A percentile compares a stretch with the other conserved stretches of the same genome.
phyloP scores from a whole-genome alignment of 768 basidiomycete genomes.

The Auriscalpium microsporum region DNA sequence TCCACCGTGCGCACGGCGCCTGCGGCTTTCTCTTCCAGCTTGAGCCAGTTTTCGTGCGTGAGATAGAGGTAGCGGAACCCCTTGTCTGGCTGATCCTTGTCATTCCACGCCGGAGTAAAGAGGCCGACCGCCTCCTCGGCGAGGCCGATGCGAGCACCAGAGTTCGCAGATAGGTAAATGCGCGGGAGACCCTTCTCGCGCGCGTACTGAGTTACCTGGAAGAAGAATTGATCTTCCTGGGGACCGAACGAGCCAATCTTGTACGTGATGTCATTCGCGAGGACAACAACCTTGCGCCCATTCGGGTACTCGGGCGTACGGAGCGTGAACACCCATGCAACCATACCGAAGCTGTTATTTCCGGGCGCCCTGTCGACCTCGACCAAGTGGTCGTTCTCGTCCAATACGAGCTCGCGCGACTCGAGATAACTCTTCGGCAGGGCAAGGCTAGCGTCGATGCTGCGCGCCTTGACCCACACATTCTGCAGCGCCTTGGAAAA shows the following conservation, averaged over 20 bases:
- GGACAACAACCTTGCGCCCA: slow-evolving; percentile 80
- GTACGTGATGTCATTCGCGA: slow-evolving; percentile 98
- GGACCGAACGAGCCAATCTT: slow-evolving; percentile 99
- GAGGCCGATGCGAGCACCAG: slow-evolving; percentile 92
- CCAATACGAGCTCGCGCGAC: slow-evolving; percentile 85
- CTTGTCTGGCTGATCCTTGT: slow-evolving; percentile 77
- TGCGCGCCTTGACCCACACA: slow-evolving; percentile 74
- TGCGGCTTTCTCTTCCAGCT: slow-evolving; percentile 78
- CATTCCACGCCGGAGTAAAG: slow-evolving; percentile 91
- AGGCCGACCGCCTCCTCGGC: slow-evolving; percentile 86
- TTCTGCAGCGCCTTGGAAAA: slow-evolving; percentile 96
- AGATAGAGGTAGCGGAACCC: slow-evolving; percentile 95
- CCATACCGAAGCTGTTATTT: slow-evolving; percentile 95
- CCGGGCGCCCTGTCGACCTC: slow-evolving; percentile 92
- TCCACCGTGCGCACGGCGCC: slow-evolving; percentile 75
- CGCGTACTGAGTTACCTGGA: slow-evolving; percentile 88
- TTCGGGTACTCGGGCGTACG: slow-evolving; percentile 86
- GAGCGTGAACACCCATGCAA: slow-evolving; percentile 93
- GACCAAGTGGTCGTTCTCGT: slow-evolving; percentile 84
- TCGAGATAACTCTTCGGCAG: slow-evolving; percentile 73
- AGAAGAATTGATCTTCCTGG: slow-evolving; percentile 93
- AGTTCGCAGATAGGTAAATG: slow-evolving; percentile 97
- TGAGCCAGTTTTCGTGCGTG: slow-evolving; percentile 83
- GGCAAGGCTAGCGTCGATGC: slow-evolving; percentile 53
- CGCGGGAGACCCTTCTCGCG: slow-evolving; percentile 83